Conservation (phyloP, 371 early-diverging fungal genomes). For the Circinella minor region DNA sequence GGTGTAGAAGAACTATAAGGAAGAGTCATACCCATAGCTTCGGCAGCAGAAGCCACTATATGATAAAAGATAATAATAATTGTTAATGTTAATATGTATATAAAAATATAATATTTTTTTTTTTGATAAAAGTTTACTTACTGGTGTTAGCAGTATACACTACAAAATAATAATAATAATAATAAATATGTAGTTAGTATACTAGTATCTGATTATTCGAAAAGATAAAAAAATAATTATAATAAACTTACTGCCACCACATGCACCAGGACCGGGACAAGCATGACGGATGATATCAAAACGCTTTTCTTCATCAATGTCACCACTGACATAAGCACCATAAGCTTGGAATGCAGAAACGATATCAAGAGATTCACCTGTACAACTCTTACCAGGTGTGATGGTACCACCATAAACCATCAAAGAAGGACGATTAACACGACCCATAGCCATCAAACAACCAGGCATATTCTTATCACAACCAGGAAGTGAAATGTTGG, state of each 20-base stretch:
- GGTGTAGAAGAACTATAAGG: slow-evolving; percentile 93
- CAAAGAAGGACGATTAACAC: slow-evolving; percentile 93
- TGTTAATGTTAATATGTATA: no score
- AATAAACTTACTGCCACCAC: slow-evolving; percentile 80
- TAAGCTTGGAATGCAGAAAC: slow-evolving; percentile 96
- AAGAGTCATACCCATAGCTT: slow-evolving; percentile 95
- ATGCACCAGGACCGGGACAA: slow-evolving; percentile 97
- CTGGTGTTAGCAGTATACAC: slow-evolving; percentile 98
- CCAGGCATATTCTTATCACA: slow-evolving; percentile 99
- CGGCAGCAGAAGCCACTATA: slow-evolving; percentile 92
- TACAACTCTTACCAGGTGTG: slow-evolving; percentile 70
- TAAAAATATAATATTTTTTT: no score
- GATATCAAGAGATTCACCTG: slow-evolving; percentile 81
- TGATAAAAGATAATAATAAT: not conserved
- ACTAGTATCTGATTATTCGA: not conserved
- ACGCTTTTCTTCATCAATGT: slow-evolving; percentile 86
- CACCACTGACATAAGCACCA: slow-evolving; percentile 89
- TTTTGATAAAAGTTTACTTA: slow-evolving; percentile 50
- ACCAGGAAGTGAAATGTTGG: slow-evolving; percentile 89
- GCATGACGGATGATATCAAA: slow-evolving; percentile 85
- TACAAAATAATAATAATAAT: slow-evolving; percentile 1
- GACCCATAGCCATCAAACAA: slow-evolving; percentile 93
- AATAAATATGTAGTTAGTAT: not conserved
- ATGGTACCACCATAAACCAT: slow-evolving; percentile 96
- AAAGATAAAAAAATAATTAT: not conserved